Base-by-base conservation (phyloP, 176 grass and related monocot species). In the Avena atlantica region DNA sequence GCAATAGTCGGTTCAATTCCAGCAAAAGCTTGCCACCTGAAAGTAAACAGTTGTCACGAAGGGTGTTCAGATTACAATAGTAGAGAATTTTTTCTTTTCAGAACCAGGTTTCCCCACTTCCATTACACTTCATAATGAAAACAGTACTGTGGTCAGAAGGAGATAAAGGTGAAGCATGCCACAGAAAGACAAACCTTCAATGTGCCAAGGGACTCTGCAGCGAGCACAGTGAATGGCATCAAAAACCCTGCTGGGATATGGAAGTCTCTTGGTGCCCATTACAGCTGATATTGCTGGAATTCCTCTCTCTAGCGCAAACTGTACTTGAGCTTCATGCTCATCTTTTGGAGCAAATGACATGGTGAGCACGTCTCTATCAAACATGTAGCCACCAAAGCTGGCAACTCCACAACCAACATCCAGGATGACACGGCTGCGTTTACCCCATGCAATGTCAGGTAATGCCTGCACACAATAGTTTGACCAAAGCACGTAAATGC, bases 311-410 rank as follows among this genome's bases (percentile, higher is more conserved):
- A 99, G 81, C 47, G 97, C 97, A 91, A 99, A 99, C 84, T 99
- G 97, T 81, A 99, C 92, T 92, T 99, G 97, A 51, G 94, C 97
- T 89, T 99, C 97, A 81, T 99, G 97, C 92, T 99, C 97, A 71
- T 99, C 97, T 87, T 99, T 99, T 60, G 97, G 97, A 85, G 97
- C 97, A 89, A 99, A 99, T 84, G 97, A 99, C 97, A 97, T 97
- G 19, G 94, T 86, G 55, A 99, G 87, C 20, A 87, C 92, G 86
- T 99, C 94, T 97, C 97, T 97, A 49, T 99, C 97, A 87, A 99
- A 99, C 81, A 97, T 89, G 81, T 94, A 99, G 23, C 97, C 97
- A 71, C 97, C 97, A 92, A 99, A 99, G 79, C 94, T 99, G 45
- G 97, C 97, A 86, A 99, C 97, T 73, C 97, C 97, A 91, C 94